These are phyloP conservation scores for Spinellus fusiger DNA, from an alignment of 192 early-diverging fungal genomes.

Conservation along the genomic window DNA sequence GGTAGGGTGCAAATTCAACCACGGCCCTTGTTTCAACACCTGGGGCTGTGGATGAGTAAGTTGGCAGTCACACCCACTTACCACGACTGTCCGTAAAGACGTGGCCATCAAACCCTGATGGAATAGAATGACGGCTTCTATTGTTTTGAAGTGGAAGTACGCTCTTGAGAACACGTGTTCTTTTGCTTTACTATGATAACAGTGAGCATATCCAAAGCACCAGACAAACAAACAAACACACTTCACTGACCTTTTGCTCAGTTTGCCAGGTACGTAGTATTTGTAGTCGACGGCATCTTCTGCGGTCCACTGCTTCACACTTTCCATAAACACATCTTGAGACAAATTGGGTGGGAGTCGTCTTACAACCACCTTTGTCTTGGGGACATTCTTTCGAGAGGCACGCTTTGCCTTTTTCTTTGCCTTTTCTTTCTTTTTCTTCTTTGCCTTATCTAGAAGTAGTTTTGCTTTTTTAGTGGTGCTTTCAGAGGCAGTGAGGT, in stretches of 20 bases:
- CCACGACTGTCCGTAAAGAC: constrained; percentile 63
- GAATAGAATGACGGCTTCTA: constrained; percentile 66
- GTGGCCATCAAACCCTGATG: constrained; percentile 72
- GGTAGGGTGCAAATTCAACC: constrained; percentile 79
- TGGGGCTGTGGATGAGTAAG: constrained; percentile 3
- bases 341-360: constrained; percentile 73
- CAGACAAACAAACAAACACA: neutral
- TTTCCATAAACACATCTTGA: constrained; percentile 57
- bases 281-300: constrained; percentile 44
- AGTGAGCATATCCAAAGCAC: neutral
- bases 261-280: constrained; percentile 61
- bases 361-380: constrained; percentile 71
- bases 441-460: constrained; percentile 1
- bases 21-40: constrained; percentile 66
- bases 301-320: constrained; percentile 51
- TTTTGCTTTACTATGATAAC: constrained; percentile 58
- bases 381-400: constrained; percentile 26
- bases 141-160: constrained; percentile 67
- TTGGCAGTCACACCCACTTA: constrained; percentile 6
- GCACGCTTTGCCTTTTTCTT: constrained; percentile 21
- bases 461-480: neutral
- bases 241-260: constrained; percentile 59
- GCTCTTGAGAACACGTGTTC: constrained; percentile 63
- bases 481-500: neutral
- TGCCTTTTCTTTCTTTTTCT: constrained; percentile 11